phyloP scores from a whole-genome alignment of 768 basidiomycete species.

The Tulasnella sp. region DNA sequence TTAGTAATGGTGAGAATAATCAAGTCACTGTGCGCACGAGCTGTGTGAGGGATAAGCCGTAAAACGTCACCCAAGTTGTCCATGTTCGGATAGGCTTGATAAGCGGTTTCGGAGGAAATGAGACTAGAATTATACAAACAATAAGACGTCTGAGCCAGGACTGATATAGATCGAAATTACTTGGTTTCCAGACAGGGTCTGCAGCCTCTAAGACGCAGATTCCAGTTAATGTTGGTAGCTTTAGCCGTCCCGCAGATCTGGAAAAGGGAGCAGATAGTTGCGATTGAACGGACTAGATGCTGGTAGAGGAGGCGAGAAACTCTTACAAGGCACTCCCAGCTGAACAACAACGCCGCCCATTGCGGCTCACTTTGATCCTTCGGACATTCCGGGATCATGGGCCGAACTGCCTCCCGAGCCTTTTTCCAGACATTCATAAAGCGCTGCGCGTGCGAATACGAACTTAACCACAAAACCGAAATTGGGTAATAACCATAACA shows the following conservation, averaged over 20 bases:
- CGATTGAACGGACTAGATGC: not conserved
- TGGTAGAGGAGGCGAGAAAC: not conserved
- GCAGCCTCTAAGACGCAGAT: not conserved
- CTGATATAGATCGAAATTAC: not conserved
- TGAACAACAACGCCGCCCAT: slow-evolving; percentile 20
- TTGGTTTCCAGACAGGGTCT: not conserved
- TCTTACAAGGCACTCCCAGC: not conserved
- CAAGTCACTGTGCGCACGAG: no score
- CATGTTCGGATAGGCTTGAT: not conserved
- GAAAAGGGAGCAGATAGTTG: not conserved
- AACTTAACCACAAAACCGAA: not conserved
- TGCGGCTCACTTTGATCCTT: slow-evolving; percentile 24
- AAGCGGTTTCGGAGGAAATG: not conserved
- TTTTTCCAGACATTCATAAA: slow-evolving; percentile 17
- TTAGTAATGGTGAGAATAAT: no score
- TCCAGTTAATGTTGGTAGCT: not conserved
- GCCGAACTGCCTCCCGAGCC: not conserved
- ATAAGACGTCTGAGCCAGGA: not conserved
- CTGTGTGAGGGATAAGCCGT: not conserved
- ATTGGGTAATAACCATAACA: not conserved
- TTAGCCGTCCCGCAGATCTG: not conserved
- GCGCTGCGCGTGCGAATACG: not conserved
- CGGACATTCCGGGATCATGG: slow-evolving; percentile 12
- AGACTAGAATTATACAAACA: not conserved
- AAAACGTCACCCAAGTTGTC: not conserved